Conservation (phyloP, 108 stramenopile species). For the Skeletonema potamos region DNA sequence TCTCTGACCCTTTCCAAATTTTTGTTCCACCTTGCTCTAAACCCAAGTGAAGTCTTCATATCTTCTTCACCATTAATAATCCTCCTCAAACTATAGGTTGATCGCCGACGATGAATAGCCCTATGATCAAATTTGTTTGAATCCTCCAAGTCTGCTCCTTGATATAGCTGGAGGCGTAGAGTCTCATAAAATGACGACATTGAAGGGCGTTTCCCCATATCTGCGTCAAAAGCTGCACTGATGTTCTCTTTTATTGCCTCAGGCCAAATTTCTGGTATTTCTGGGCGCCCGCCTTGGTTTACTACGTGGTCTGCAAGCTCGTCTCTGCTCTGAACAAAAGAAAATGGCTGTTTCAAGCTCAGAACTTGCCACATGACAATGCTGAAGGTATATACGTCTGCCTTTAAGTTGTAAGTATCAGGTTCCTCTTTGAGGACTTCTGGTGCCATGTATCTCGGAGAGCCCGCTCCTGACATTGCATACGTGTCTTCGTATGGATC, state of each 20-base stretch:
- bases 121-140: not conserved
- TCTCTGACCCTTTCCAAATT: not conserved
- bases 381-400: slow-evolving; percentile 69
- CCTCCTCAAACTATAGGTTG: not conserved
- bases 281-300: slow-evolving; percentile 6
- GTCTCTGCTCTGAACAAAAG: not conserved
- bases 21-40: not conserved
- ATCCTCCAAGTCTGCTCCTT: not conserved
- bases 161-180: slow-evolving; percentile 2
- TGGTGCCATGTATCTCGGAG: slow-evolving; percentile 80
- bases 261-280: slow-evolving; percentile 16
- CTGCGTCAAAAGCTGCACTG: slow-evolving; percentile 5
- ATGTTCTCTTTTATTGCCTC: slow-evolving; percentile 14
- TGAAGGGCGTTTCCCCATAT: slow-evolving; percentile 1
- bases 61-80: not conserved
- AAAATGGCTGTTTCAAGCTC: slow-evolving; percentile 50
- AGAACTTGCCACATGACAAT: slow-evolving; percentile 63
- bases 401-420: slow-evolving; percentile 54
- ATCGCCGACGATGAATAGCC: slow-evolving; percentile 8
- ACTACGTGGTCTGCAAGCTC: slow-evolving; percentile 1
- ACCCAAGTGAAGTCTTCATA: not conserved
- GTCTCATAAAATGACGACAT: slow-evolving; percentile 20
- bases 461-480: slow-evolving; percentile 60
- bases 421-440: slow-evolving; percentile 51
- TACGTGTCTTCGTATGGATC: slow-evolving; percentile 21